Percentiles rank a stretch among this genome's conserved stretches.
phyloP scores from a whole-genome alignment of 148 eudicot species.

The Euryodendron excelsum region DNA sequence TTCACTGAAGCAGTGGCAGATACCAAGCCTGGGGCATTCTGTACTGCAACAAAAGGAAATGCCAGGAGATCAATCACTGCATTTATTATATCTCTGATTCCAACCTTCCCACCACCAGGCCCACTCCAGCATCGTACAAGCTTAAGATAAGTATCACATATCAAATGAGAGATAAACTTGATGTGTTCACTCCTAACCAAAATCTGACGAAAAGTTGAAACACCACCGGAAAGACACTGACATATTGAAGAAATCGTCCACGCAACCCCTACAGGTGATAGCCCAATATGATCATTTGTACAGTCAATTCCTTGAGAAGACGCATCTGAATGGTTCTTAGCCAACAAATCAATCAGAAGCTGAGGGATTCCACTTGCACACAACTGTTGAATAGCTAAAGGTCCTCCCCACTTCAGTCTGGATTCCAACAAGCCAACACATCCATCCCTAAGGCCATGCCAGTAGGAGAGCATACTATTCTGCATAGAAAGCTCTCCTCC shows the following conservation, averaged over 20 bases:
- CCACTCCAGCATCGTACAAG: conserved; percentile 73
- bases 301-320: conserved; percentile 36
- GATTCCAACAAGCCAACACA: conserved; percentile 81
- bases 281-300: conserved; percentile 49
- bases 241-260: conserved; percentile 89
- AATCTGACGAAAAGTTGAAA: conserved; percentile 70
- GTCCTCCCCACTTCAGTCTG: conserved; percentile 87
- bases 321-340: conserved; percentile 33
- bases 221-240: conserved; percentile 90
- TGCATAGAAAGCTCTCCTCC: conserved; percentile 27
- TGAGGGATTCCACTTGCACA: conserved; percentile 97
- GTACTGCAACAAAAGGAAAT: conserved; percentile 94
- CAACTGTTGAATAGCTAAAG: conserved; percentile 81
- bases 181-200: conserved; percentile 66
- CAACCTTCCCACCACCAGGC: conserved; percentile 82
- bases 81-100: conserved; percentile 66
- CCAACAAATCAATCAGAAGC: conserved; percentile 66
- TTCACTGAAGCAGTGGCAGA: conserved; percentile 90
- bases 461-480: conserved; percentile 64
- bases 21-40: conserved; percentile 66
- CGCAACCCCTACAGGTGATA: conserved; percentile 81
- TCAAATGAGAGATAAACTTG: conserved; percentile 58
- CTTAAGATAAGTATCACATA: conserved; percentile 73
- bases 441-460: conserved; percentile 95
- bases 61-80: conserved; percentile 84